Conservation (phyloP, 768 basidiomycete species). For the Tephrocybe sp. region DNA sequence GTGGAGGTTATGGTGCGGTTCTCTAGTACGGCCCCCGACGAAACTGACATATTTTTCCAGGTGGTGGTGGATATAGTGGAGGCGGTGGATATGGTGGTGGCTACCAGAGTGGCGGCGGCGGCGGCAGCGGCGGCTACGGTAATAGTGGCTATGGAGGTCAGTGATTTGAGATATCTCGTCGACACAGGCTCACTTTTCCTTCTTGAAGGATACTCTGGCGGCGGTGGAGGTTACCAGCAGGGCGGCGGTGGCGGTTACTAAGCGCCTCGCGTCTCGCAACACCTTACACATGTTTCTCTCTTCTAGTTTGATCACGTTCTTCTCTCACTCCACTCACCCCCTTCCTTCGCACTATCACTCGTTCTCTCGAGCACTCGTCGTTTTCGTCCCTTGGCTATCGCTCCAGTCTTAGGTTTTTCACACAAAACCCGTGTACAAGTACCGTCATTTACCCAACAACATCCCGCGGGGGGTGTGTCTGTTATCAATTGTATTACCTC, state of each 20-base stretch:
- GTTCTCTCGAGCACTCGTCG: conserved; percentile 39
- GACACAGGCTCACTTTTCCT: background rate
- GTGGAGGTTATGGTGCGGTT: conserved; percentile 19
- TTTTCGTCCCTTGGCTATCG: conserved; percentile 33
- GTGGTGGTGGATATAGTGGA: background rate
- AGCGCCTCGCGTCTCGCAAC: conserved; percentile 3
- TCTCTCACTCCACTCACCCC: conserved; percentile 30
- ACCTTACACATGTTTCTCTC: conserved; percentile 3
- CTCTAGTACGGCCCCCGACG: background rate
- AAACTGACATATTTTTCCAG: background rate
- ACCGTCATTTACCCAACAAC: conserved; percentile 23
- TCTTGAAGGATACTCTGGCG: conserved; percentile 25
- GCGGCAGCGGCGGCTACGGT: conserved; percentile 29
- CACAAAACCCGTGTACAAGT: conserved; percentile 48
- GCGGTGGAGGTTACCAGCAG: conserved; percentile 26
- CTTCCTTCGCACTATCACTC: conserved; percentile 37
- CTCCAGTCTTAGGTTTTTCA: conserved; percentile 35
- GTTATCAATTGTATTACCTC: conserved; percentile 18
- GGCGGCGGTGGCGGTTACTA: conserved; percentile 32
- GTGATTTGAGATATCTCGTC: conserved; percentile 15
- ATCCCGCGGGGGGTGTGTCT: conserved; percentile 19
- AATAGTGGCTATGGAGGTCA: conserved; percentile 15
- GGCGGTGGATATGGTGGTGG: conserved; percentile 14
- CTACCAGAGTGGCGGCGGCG: conserved; percentile 27
- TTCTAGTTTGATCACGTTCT: conserved; percentile 10